phyloP scores from a whole-genome alignment of 768 basidiomycete species.

The Strobilomyces dryophilus region DNA sequence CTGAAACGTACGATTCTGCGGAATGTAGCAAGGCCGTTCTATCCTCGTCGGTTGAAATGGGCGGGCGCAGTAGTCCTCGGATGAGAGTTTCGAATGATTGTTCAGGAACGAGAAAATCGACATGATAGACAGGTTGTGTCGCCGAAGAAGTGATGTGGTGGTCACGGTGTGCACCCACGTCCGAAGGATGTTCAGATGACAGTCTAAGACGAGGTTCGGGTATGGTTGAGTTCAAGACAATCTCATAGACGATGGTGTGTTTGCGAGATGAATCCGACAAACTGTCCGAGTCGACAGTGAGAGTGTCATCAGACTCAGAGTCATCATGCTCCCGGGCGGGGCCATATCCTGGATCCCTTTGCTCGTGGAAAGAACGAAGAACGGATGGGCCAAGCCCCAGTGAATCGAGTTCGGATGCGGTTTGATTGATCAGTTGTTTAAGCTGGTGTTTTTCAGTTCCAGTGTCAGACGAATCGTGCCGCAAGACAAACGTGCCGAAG shows the following conservation, averaged over 20 bases:
- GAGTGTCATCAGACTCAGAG: background rate
- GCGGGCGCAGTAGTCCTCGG: constrained; percentile 3
- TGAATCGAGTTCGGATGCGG: constrained; percentile 71
- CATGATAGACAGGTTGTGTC: constrained; percentile 6
- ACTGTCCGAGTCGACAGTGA: background rate
- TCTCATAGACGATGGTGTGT: constrained; percentile 50
- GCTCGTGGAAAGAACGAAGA: constrained; percentile 40
- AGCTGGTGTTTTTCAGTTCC: constrained; percentile 45
- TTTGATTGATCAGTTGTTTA: constrained; percentile 84
- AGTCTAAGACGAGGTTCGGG: constrained; percentile 59
- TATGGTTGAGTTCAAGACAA: constrained; percentile 41
- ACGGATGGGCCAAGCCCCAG: constrained; percentile 57
- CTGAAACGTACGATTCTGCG: constrained; percentile 7
- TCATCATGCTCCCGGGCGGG: background rate
- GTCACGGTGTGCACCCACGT: background rate
- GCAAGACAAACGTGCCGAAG: too few relatives aligned
- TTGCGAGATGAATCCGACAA: background rate
- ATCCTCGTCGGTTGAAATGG: background rate
- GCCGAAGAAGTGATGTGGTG: background rate
- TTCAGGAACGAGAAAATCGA: constrained; percentile 14
- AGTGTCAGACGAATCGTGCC: too few relatives aligned
- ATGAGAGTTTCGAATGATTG: constrained; percentile 4
- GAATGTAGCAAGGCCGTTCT: background rate
- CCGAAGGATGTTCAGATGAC: constrained; percentile 31
- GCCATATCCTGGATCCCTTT: constrained; percentile 7